Evolutionary conservation across 352 stramenopile genomes (phyloP).

Genomic region (Phytophthora fragariae): DNA sequence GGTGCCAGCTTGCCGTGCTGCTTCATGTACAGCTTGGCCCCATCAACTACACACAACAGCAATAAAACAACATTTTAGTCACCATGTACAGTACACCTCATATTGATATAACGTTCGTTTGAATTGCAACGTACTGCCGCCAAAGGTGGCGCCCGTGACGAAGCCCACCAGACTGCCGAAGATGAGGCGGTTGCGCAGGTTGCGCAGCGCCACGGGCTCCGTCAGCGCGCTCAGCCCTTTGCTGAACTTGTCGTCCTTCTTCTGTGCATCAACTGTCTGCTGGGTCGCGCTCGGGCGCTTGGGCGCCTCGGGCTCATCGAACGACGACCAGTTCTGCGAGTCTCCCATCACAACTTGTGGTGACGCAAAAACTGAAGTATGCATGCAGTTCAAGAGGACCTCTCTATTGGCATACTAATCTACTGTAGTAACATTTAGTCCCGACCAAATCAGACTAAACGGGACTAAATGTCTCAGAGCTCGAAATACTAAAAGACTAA

Average conservation of each 20-base stretch:
- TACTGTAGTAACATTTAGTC: too few species aligned
- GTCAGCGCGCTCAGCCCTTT: conserved; percentile 23
- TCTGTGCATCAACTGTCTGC: conserved; percentile 1
- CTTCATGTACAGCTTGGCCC: conserved; percentile 67
- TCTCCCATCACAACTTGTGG: conserved; percentile 57
- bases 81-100: background rate
- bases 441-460: conserved; percentile 9
- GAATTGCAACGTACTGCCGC: conserved; percentile 57
- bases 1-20: conserved; percentile 59
- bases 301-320: conserved; percentile 57
- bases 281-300: conserved; percentile 23
- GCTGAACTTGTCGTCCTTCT: conserved; percentile 2
- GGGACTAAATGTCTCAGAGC: too few species aligned
- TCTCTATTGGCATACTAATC: too few species aligned
- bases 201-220: conserved; percentile 51
- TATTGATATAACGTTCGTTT: background rate
- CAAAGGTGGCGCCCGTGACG: conserved; percentile 80
- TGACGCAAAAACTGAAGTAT: background rate
- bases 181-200: conserved; percentile 75
- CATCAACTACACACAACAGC: conserved; percentile 52
- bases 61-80: conserved; percentile 1
- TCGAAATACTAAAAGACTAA: too few species aligned
- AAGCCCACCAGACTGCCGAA: conserved; percentile 84
- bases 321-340: conserved; percentile 86
- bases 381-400: too few species aligned